Evolutionary conservation across 805 yeast species (phyloP), one percentile per base, ranked within the genome.

Genomic region (Citeromyces matritensis): DNA sequence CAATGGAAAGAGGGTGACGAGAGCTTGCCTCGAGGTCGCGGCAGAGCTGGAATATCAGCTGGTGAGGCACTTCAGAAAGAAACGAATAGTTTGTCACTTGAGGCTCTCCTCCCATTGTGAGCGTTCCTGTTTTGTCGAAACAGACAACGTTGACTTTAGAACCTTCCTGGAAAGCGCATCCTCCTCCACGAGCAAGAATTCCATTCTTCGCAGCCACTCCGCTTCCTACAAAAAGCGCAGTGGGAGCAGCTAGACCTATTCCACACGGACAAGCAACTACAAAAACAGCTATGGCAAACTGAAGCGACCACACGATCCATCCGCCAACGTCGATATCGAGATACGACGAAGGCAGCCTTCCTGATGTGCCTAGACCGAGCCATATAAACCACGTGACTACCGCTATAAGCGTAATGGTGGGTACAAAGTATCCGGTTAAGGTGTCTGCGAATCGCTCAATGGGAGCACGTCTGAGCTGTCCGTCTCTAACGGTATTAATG

Each of bases 191-290:
- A 1, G 80, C 84, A 25, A 80, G 57, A 32, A 80, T 72, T 13
- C 88, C 91, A 45, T 71, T 54, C 43, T 73, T 75, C 9, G 91
- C 91, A 24, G 86, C 84, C 31, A 80, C 48, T 0, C 88, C 84
- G 11, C 83, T 61, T 3, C 91, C 91, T 9, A 80, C 84, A 55
- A 75, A 78, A 26, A 80, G 48, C 0, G 91, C 88, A 2, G 88
- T 79, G 2, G 91, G 91, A 2, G 88, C 91, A 15, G 91, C 91
- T 14, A 80, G 56, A 2, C 88, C 91, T 41, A 80, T 69, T 2
- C 88, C 93, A 57, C 91, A 80, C 2, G 93, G 93, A 46, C 93
- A 80, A 0, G 88, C 88, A 31, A 80, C 70, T 2, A 80, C 88
- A 53, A 80, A 78, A 2, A 81, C 88, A 0, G 86, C 69, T 39